phyloP scores from a whole-genome alignment of 1,284 basidiomycete genomes.

The Sparassis latifolia region DNA sequence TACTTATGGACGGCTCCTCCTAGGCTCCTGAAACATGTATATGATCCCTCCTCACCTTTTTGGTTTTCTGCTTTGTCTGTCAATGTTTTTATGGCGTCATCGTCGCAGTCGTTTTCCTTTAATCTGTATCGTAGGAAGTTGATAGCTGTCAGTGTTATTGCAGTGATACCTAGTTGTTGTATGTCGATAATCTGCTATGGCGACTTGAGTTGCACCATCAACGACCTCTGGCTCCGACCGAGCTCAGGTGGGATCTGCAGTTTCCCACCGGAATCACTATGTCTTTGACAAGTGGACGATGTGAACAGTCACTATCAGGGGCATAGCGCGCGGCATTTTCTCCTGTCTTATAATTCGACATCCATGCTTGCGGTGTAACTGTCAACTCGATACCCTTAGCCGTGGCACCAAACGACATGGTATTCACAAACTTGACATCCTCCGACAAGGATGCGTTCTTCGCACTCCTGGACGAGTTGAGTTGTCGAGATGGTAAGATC shows the following conservation, averaged over 20 bases:
- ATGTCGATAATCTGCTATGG: constrained; percentile 6
- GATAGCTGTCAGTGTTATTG: constrained; percentile 9
- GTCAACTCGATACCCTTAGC: not conserved
- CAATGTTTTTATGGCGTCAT: not conserved
- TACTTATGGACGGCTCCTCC: no score
- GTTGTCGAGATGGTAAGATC: constrained; percentile 9
- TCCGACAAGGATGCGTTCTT: constrained; percentile 78
- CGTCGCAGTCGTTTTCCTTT: constrained; percentile 5
- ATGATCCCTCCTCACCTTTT: no score
- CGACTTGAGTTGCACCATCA: not conserved
- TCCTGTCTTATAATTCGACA: no score
- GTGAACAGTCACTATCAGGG: no score
- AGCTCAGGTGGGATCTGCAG: no score
- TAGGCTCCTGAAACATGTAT: no score
- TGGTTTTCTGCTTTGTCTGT: constrained; percentile 1
- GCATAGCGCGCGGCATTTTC: no score
- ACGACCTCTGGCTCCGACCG: no score
- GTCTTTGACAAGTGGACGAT: no score
- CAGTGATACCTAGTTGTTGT: constrained; percentile 10
- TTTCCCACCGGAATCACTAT: no score
- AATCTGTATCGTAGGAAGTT: constrained; percentile 16
- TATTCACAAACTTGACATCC: constrained; percentile 56
- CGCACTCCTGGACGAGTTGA: constrained; percentile 67
- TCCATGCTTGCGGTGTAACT: no score
- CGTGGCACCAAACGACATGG: constrained; percentile 8